Conservation (phyloP, 140 eudicot species). For the Stevia rebaudiana region DNA sequence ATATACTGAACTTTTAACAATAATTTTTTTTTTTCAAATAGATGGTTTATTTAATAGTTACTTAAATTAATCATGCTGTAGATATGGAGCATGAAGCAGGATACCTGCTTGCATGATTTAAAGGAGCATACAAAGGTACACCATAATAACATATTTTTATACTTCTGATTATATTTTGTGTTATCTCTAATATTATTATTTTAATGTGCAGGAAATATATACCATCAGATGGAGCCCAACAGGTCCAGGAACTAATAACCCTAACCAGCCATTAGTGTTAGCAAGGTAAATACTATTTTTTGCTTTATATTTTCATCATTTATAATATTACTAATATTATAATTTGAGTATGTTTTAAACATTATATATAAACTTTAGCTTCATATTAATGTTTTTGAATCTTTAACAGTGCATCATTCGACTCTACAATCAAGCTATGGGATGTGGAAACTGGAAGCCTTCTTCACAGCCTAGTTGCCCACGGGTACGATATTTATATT, state of each 20-base stretch:
- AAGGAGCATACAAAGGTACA: slow-evolving; percentile 85
- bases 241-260: slow-evolving; percentile 89
- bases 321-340: too few species aligned
- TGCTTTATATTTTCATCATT: too few species aligned
- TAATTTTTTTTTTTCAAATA: background rate
- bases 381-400: too few species aligned
- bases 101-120: slow-evolving; percentile 70
- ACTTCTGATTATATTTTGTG: background rate
- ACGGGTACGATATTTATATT: background rate
- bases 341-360: too few species aligned
- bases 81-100: slow-evolving; percentile 98
- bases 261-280: slow-evolving; percentile 69
- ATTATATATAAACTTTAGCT: too few species aligned
- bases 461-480: too few species aligned
- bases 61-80: slow-evolving; percentile 31
- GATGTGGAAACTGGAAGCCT: too few species aligned
- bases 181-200: background rate
- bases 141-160: background rate
- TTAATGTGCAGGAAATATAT: slow-evolving; percentile 67
- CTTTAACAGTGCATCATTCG: too few species aligned
- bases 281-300: slow-evolving; percentile 58
- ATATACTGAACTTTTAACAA: background rate
- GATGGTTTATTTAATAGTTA: slow-evolving; percentile 13
- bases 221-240: slow-evolving; percentile 98
- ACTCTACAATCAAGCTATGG: too few species aligned